Conservation (phyloP, 2,329 filamentous ascomycete species). For the Diaporthe citriasiana region DNA sequence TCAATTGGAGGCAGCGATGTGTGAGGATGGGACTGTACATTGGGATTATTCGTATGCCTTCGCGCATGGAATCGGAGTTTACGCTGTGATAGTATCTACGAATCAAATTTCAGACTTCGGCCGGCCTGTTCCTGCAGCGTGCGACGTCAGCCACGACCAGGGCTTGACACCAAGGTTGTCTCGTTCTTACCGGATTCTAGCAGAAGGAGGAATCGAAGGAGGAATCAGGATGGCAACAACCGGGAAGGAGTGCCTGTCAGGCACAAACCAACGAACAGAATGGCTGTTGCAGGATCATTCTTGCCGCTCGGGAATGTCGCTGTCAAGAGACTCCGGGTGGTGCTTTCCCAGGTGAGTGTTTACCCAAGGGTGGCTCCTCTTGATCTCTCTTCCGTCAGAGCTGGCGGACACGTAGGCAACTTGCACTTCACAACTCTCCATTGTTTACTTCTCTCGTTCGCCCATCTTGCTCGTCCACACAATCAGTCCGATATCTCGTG, state of each 20-base stretch:
- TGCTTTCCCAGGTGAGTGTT: not conserved
- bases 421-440: not conserved
- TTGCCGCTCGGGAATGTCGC: not conserved
- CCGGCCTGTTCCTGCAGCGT: constrained; percentile 5
- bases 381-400: not conserved
- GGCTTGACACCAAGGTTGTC: not conserved
- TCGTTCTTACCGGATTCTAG: not conserved
- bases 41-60: constrained; percentile 45
- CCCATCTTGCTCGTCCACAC: not conserved
- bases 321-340: not conserved
- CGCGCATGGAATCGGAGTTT: constrained; percentile 52
- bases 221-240: too few species aligned
- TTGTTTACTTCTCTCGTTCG: not conserved
- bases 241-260: not conserved
- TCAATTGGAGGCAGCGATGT: constrained; percentile 32
- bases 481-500: not conserved
- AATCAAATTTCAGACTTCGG: constrained; percentile 44
- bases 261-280: not conserved
- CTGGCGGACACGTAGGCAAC: not conserved
- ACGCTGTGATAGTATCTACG: constrained; percentile 49
- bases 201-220: not conserved
- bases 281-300: not conserved
- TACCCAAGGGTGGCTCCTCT: not conserved
- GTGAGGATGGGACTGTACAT: constrained; percentile 36
- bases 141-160: not conserved